A percentile compares a stretch with the other conserved stretches of the same genome.
Conservation (phyloP, 306 rosid species). For the Delonix regia region DNA sequence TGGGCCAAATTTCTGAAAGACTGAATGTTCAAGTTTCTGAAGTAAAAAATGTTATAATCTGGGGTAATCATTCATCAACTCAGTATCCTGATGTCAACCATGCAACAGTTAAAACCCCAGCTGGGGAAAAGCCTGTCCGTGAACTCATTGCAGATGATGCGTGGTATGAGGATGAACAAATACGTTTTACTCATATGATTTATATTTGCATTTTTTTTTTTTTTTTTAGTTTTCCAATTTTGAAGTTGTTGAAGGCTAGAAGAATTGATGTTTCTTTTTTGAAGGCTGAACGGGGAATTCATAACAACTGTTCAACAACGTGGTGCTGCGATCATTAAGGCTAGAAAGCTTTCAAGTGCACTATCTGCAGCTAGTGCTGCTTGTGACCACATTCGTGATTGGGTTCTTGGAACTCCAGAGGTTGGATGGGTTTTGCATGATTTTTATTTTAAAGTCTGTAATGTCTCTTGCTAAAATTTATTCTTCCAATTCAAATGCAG, state of each 20-base stretch:
- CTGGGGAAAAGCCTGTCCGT: constrained; percentile 82
- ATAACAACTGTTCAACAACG: constrained; percentile 97
- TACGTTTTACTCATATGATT: not conserved
- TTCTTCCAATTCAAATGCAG: constrained; percentile 45
- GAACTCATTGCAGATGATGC: constrained; percentile 82
- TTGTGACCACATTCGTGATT: constrained; percentile 95
- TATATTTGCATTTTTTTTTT: not conserved
- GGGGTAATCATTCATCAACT: constrained; percentile 98
- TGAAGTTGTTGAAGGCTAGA: not conserved
- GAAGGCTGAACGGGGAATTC: constrained; percentile 92
- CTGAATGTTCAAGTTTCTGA: constrained; percentile 81
- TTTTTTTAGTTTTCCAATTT: not conserved
- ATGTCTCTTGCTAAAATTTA: not conserved
- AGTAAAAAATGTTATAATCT: constrained; percentile 88
- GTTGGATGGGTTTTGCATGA: constrained; percentile 43
- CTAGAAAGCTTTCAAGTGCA: constrained; percentile 94
- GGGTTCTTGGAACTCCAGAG: constrained; percentile 99
- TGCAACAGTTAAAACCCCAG: constrained; percentile 77
- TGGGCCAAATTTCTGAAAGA: constrained; percentile 96
- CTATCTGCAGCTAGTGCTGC: constrained; percentile 97
- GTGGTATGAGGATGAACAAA: constrained; percentile 53
- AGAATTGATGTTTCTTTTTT: constrained; percentile 6
- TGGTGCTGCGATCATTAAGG: constrained; percentile 98
- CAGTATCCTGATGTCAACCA: constrained; percentile 99
- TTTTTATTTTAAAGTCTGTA: not conserved